Base-by-base conservation (phyloP, 129 eudicot genomes). In the Logfia minima region DNA sequence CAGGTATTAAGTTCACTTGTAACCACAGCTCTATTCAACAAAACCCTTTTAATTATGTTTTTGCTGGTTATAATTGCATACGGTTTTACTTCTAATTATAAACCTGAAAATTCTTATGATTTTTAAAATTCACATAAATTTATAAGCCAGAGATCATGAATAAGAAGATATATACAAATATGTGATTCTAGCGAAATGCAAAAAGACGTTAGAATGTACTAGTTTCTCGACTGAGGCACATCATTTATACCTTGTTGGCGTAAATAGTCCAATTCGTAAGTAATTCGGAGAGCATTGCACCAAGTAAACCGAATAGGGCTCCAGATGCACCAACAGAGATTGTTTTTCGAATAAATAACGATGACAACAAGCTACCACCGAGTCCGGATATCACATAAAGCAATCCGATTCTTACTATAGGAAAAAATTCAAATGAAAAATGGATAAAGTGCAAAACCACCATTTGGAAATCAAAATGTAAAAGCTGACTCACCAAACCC, bases 311-410 rank as follows among this genome's bases (percentile, higher is more conserved):
- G 59, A 93, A 93, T 67, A 93, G 70, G 1, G 98, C 97, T 71
- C 98, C 98, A 0, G 98, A 93, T 52, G 98, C 97, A 71, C 98
- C 97, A 70, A 93, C 97, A 2, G 98, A 90, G 63, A 93, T 84
- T 3, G 82, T 77, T 29, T 74, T 80, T 5, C 85, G 81, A 16
- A 88, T 70, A 24, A 90, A 93, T 79, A 93, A 66, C 8, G 91
- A 63, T 3, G 97, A 90, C 32, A 84, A 23, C 76, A 93, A 41
- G 74, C 96, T 90, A 51, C 95, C 98, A 37, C 97, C 97, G 7
- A 93, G 53, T 18, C 97, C 98, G 11, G 97, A 84, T 55, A 90
- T 10, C 11, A 87, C 22, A 48, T 90, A 93, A 31, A 93, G 74
- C 75, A 79, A 66, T 43, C 98, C 98, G 11, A 90, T 82, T 45